Evolutionary conservation across 495 filamentous ascomycete species (phyloP).

Genomic region (Endocarpon pusillum): DNA sequence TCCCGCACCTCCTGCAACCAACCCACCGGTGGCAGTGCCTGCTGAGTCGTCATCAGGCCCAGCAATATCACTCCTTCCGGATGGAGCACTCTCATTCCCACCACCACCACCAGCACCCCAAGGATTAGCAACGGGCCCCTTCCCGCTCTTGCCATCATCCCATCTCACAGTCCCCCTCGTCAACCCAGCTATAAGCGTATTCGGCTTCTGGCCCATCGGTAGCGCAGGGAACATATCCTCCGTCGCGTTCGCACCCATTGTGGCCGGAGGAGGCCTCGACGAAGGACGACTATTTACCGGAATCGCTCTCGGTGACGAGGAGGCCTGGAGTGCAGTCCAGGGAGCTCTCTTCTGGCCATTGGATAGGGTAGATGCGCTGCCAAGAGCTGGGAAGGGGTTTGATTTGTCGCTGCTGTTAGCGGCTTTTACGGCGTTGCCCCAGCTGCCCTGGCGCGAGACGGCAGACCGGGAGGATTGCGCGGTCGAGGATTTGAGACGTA

Average conservation of each 20-base stretch:
- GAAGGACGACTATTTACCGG: conserved; percentile 12
- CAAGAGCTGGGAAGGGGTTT: conserved; percentile 29
- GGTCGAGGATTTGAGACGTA: conserved; percentile 62
- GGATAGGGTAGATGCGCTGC: conserved; percentile 23
- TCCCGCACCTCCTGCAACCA: conserved; percentile 33
- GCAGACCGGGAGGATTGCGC: conserved; percentile 52
- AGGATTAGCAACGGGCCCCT: conserved; percentile 20
- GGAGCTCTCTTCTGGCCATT: conserved; percentile 12
- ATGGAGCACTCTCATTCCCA: conserved; percentile 3
- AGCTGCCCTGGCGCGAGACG: conserved; percentile 32
- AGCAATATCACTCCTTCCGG: conserved; percentile 13
- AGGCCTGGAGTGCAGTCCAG: conserved; percentile 9
- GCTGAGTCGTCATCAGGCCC: conserved; percentile 16
- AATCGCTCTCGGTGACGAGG: conserved; percentile 9
- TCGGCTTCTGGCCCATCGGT: conserved; percentile 60
- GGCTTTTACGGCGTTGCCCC: conserved; percentile 24
- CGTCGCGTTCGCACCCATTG: conserved; percentile 14
- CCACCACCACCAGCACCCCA: conserved; percentile 23
- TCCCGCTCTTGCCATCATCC: conserved; percentile 30
- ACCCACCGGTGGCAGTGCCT: conserved; percentile 14
- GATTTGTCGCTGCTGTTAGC: conserved; percentile 15
- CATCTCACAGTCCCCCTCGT: conserved; percentile 53
- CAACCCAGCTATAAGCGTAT: conserved; percentile 64
- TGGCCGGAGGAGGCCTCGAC: conserved; percentile 14
- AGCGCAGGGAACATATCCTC: conserved; percentile 59